Conservation (phyloP, 2,329 filamentous ascomycete genomes). For the Aspergillus sp. region DNA sequence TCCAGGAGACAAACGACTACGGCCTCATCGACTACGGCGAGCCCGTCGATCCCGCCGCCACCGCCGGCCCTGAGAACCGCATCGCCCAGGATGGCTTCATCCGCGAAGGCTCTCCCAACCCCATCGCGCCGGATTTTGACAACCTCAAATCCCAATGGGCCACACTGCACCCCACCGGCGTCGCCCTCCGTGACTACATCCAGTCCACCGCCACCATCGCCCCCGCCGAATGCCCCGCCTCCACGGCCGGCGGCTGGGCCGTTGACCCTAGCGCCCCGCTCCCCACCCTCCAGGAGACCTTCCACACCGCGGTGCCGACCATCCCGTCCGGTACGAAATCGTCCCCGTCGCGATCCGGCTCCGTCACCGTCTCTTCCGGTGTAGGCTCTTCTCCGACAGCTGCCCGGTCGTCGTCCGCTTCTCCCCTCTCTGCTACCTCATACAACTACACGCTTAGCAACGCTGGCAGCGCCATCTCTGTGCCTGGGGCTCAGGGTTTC, state of each 20-base stretch:
- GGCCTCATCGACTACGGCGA: conserved; percentile 74
- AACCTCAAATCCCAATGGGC: conserved; percentile 79
- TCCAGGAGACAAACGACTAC: conserved; percentile 79
- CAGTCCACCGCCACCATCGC: conserved; percentile 60
- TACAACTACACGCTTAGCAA: neutral
- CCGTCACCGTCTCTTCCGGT: neutral
- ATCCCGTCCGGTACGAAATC: neutral
- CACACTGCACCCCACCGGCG: conserved; percentile 66
- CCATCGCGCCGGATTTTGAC: conserved; percentile 71
- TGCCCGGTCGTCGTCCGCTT: neutral
- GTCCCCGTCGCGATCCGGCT: neutral
- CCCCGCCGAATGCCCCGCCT: conserved; percentile 68
- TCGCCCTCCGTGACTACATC: conserved; percentile 65
- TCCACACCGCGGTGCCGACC: conserved; percentile 6
- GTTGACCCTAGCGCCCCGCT: conserved; percentile 69
- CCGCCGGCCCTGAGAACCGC: conserved; percentile 55
- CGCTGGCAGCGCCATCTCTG: neutral
- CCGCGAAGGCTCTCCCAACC: conserved; percentile 70
- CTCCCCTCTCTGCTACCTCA: neutral
- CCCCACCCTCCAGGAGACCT: conserved; percentile 64
- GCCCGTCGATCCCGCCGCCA: conserved; percentile 46
- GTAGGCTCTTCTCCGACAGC: neutral
- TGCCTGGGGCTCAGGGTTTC: neutral
- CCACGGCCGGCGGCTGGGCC: conserved; percentile 69
- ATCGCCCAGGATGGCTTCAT: conserved; percentile 65